These are phyloP conservation scores for Aegilops bicornis DNA, from an alignment of 176 grass and related monocot genomes.

Conservation along the genomic window DNA sequence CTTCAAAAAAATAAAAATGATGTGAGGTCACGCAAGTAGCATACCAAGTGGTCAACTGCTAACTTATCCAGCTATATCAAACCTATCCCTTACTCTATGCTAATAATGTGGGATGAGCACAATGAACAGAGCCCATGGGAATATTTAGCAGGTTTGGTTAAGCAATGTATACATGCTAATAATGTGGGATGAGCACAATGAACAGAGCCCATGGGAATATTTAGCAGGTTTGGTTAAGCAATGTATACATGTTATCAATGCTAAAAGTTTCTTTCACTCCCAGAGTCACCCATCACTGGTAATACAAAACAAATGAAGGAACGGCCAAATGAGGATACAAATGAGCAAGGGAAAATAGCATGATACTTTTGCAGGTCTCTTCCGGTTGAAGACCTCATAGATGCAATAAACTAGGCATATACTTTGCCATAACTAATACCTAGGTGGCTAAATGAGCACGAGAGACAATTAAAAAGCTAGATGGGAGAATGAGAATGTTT, in stretches of 20 bases:
- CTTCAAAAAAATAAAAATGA: constrained; percentile 19
- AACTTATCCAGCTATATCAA: background rate
- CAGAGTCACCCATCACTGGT: background rate
- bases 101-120: constrained; percentile 3
- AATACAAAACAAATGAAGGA: background rate
- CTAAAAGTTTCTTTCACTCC: background rate
- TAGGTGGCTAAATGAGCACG: constrained; percentile 6
- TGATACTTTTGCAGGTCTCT: background rate
- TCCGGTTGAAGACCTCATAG: background rate
- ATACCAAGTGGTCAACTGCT: background rate
- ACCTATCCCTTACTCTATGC: background rate
- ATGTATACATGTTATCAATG: background rate
- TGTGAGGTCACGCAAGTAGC: background rate
- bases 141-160: constrained; percentile 2
- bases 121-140: background rate
- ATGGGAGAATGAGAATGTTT: background rate
- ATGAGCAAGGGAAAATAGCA: background rate
- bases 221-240: constrained; percentile 17
- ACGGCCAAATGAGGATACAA: background rate
- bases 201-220: background rate
- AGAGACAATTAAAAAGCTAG: constrained; percentile 2
- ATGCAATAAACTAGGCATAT: background rate
- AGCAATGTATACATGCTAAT: constrained; percentile 16
- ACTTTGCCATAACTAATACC: background rate
- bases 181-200: background rate